Percentiles rank a stretch among this genome's conserved stretches.
Evolutionary conservation across 2,329 filamentous ascomycete species (phyloP).

Genomic region (Neocatenulostroma microsporum): DNA sequence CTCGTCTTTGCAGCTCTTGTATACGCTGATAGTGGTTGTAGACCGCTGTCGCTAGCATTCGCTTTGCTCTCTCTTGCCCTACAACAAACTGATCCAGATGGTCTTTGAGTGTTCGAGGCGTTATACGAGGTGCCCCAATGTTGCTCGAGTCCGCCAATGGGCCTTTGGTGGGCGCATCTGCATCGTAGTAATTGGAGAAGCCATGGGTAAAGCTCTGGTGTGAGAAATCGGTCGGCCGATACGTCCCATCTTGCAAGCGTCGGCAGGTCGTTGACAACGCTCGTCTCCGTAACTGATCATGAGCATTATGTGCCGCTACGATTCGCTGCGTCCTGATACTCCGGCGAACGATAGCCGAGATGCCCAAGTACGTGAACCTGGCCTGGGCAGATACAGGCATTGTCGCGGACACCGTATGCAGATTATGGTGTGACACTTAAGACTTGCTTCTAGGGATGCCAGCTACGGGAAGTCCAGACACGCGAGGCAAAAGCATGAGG

Average conservation of each 20-base stretch:
- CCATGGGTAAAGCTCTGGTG: slow-evolving; percentile 56
- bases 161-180: slow-evolving; percentile 53
- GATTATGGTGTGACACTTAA: no score
- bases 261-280: slow-evolving; percentile 14
- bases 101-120: slow-evolving; percentile 65
- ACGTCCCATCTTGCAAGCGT: slow-evolving; percentile 41
- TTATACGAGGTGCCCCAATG: slow-evolving; percentile 52
- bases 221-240: slow-evolving; percentile 55
- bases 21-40: slow-evolving; percentile 95
- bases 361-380: slow-evolving; percentile 34
- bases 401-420: no score
- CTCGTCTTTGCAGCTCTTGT: slow-evolving; percentile 63
- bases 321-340: no score
- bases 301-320: no score
- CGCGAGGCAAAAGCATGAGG: no score
- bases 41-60: slow-evolving; percentile 83
- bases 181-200: slow-evolving; percentile 56
- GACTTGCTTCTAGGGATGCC: no score
- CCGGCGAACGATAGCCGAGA: slow-evolving; percentile 25
- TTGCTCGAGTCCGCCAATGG: slow-evolving; percentile 54
- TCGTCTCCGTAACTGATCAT: slow-evolving; percentile 8
- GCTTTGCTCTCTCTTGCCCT: slow-evolving; percentile 89
- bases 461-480: no score
- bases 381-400: slow-evolving; percentile 32
- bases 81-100: slow-evolving; percentile 95